A percentile compares a stretch with the other conserved stretches of the same genome.
Evolutionary conservation across 345 rosid genomes (phyloP).

Genomic region (Pelargonium nanum): DNA sequence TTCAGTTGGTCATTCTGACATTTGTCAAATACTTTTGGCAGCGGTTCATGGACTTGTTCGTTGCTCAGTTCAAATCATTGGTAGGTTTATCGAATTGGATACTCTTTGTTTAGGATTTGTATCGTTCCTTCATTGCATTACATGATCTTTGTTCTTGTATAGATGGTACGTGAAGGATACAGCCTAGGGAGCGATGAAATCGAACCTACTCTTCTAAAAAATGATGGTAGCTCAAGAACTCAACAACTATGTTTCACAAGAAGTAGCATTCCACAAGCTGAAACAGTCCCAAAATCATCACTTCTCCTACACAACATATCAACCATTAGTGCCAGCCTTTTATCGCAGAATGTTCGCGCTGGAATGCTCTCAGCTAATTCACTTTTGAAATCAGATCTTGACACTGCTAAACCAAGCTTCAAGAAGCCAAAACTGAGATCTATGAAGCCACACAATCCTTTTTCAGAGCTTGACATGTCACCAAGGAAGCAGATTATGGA

Average conservation of each 20-base stretch:
- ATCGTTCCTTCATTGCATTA: background rate
- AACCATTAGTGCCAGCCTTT: background rate
- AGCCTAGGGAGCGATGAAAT: constrained; percentile 1
- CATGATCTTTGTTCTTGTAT: background rate
- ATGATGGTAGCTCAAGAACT: constrained; percentile 5
- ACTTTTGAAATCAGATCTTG: background rate
- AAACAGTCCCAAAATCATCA: background rate
- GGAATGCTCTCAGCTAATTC: background rate
- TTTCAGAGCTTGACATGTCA: background rate
- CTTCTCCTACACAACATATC: background rate
- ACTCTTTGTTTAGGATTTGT: background rate
- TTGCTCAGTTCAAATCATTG: constrained; percentile 17
- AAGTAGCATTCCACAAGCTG: background rate
- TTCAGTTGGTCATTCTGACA: constrained; percentile 9
- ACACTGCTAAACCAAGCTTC: too few relatives aligned
- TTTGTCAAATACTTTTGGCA: constrained; percentile 11
- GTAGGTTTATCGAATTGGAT: constrained; percentile 9
- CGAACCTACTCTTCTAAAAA: background rate
- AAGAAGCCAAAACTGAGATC: background rate
- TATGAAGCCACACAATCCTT: background rate
- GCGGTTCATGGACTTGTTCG: constrained; percentile 10
- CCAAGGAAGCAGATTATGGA: constrained; percentile 6
- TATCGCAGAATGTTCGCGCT: background rate
- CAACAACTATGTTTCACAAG: background rate
- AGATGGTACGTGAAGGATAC: constrained; percentile 16